Evolutionary conservation across 371 early-diverging fungal genomes (phyloP).

Genomic region (Lichtheimia ornata): DNA sequence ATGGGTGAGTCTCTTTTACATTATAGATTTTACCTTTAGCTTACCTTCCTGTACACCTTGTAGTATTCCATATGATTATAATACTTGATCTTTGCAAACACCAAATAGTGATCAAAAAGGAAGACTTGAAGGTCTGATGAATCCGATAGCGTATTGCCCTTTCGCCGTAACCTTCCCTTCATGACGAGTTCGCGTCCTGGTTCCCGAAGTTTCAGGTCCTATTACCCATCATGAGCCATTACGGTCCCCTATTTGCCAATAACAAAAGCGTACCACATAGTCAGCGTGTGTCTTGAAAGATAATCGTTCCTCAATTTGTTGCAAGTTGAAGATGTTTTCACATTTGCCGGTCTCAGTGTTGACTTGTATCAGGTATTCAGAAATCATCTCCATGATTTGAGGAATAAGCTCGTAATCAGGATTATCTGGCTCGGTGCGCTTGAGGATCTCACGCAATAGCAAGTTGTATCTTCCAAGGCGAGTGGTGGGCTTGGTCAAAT

Average conservation of each 20-base stretch:
- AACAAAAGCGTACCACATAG: slow-evolving; percentile 28
- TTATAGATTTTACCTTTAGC: not conserved
- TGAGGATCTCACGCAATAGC: slow-evolving; percentile 78
- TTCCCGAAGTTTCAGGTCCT: slow-evolving; percentile 76
- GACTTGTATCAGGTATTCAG: slow-evolving; percentile 71
- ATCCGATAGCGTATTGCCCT: slow-evolving; percentile 62
- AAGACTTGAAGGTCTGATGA: slow-evolving; percentile 73
- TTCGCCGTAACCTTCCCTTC: slow-evolving; percentile 79
- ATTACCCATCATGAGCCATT: slow-evolving; percentile 11
- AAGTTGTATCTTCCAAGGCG: slow-evolving; percentile 88
- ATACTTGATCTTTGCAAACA: slow-evolving; percentile 72
- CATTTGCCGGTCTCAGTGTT: slow-evolving; percentile 85
- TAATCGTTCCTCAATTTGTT: slow-evolving; percentile 32
- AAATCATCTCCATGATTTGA: slow-evolving; percentile 68
- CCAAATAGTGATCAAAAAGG: slow-evolving; percentile 85
- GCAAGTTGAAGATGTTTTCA: slow-evolving; percentile 79
- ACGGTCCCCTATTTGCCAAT: too few species aligned
- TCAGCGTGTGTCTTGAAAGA: slow-evolving; percentile 29
- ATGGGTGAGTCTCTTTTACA: not conserved
- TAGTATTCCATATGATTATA: slow-evolving; percentile 36
- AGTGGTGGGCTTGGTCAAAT: slow-evolving; percentile 83
- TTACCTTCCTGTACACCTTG: slow-evolving; percentile 36
- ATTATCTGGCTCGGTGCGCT: slow-evolving; percentile 76
- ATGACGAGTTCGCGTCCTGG: slow-evolving; percentile 76
- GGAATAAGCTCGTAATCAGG: slow-evolving; percentile 71